Conservation (phyloP, 805 yeast genomes). For the Schwanniomyces occidentalis region DNA sequence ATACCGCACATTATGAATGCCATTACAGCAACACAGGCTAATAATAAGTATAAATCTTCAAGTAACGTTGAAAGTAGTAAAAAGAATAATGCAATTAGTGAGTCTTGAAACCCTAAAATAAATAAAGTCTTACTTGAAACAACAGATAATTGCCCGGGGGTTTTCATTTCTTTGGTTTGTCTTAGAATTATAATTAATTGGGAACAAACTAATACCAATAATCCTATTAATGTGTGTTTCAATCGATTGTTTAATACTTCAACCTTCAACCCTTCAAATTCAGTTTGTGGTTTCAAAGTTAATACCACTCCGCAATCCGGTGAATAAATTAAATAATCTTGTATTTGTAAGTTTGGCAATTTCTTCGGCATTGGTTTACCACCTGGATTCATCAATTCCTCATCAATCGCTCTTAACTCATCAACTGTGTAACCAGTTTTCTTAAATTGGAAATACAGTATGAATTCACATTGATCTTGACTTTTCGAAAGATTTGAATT, state of each 20-base stretch:
- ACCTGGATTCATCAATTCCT: slow-evolving; percentile 68
- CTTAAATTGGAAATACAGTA: slow-evolving; percentile 66
- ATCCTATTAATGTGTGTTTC: slow-evolving; percentile 45
- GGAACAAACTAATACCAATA: slow-evolving; percentile 40
- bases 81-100: slow-evolving; percentile 62
- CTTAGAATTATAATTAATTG: slow-evolving; percentile 61
- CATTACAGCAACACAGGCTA: slow-evolving; percentile 68
- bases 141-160: slow-evolving; percentile 78
- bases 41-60: slow-evolving; percentile 59
- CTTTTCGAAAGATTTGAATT: slow-evolving; percentile 33
- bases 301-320: slow-evolving; percentile 83
- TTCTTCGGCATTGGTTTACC: slow-evolving; percentile 67
- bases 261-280: slow-evolving; percentile 53
- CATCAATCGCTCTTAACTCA: slow-evolving; percentile 64
- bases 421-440: slow-evolving; percentile 54
- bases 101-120: slow-evolving; percentile 71
- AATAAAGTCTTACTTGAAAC: slow-evolving; percentile 57
- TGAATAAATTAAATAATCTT: slow-evolving; percentile 67
- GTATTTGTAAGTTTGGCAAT: slow-evolving; percentile 57
- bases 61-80: slow-evolving; percentile 55
- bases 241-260: slow-evolving; percentile 45
- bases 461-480: slow-evolving; percentile 62
- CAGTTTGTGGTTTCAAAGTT: slow-evolving; percentile 14
- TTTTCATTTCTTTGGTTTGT: slow-evolving; percentile 70
- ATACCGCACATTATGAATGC: slow-evolving; percentile 69